Evolutionary conservation across 768 basidiomycete species (phyloP).

Genomic region (Lentinula edodes): DNA sequence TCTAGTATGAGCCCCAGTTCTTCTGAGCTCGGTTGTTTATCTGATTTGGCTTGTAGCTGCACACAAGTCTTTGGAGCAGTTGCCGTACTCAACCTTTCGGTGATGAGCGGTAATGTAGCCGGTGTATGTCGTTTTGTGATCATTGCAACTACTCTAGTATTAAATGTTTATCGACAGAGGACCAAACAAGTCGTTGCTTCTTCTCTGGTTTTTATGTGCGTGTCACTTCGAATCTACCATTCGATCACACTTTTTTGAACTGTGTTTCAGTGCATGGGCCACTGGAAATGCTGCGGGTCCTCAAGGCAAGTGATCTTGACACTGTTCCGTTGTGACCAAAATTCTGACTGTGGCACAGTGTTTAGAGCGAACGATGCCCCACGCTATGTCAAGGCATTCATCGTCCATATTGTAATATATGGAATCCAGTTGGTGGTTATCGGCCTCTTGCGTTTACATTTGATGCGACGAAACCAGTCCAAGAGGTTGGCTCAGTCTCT

Average conservation of each 20-base stretch:
- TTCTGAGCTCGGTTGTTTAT: not conserved
- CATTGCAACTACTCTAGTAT: not conserved
- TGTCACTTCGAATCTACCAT: not conserved
- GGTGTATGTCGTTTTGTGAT: constrained; percentile 23
- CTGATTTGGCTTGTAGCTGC: constrained; percentile 20
- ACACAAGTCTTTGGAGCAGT: constrained; percentile 43
- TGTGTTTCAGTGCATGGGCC: constrained; percentile 35
- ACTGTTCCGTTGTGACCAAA: not conserved
- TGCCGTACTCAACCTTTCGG: constrained; percentile 38
- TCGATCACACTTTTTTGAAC: not conserved
- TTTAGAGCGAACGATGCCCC: constrained; percentile 41
- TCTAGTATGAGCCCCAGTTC: constrained; percentile 31
- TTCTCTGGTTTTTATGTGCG: constrained; percentile 40
- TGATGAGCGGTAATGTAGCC: constrained; percentile 41
- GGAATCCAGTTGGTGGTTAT: constrained; percentile 34
- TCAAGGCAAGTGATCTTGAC: constrained; percentile 23
- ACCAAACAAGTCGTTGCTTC: constrained; percentile 47
- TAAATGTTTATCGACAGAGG: constrained; percentile 18
- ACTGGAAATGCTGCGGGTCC: constrained; percentile 45
- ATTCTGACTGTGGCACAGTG: constrained; percentile 17
- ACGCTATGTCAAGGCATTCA: constrained; percentile 41
- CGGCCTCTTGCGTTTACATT: constrained; percentile 31
- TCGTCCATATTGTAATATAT: constrained; percentile 43
- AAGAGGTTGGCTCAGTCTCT: constrained; percentile 32
- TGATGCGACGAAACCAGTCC: constrained; percentile 36